Evolutionary conservation across 805 yeast genomes (phyloP), one percentile per base, ranked within the genome.

Genomic region (Ogataea methylovora): DNA sequence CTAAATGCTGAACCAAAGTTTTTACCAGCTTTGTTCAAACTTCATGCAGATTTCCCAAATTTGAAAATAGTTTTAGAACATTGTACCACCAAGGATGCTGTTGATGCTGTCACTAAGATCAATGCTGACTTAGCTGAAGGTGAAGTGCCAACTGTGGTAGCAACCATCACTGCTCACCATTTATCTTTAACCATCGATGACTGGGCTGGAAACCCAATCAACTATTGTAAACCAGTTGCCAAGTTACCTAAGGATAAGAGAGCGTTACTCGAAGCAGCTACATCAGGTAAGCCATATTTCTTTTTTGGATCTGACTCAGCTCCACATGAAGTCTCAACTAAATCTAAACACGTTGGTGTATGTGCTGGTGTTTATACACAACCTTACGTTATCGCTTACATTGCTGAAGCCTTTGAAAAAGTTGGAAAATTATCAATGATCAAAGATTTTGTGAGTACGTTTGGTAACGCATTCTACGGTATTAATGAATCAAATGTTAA

Each of bases 311-410:
- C 96, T 2, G 99, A 92, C 57, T 85, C 96, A 16, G 99, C 99
- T 21, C 99, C 98, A 18, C 98, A 92, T 56, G 94, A 96, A 7
- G 51, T 84, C 18, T 73, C 73, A 42, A 78, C 78, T 39, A 94
- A 94, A 59, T 68, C 84, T 18, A 79, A 71, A 40, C 86, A 76
- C 45, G 63, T 67, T 24, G 90, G 88, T 16, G 97, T 90, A 13
- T 86, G 97, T 50, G 99, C 99, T n/a, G 99, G 99, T 51, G 96
- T 92, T 8, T 92, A 73, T 60, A 84, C 97, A 2, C 98, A 92
- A 58, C 72, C 84, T 16, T 74, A 74, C 46, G 95, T 83, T 2
- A 58, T 92, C 14, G 67, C 87, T 8, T 92, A 90, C 44, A 62
- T 92, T 19, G 97, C 97, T 3, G 82, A 88, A 56, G 74, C 84